These are phyloP conservation scores for Petunia axillaris DNA, from an alignment of 257 asterid species.

Conservation along the genomic window DNA sequence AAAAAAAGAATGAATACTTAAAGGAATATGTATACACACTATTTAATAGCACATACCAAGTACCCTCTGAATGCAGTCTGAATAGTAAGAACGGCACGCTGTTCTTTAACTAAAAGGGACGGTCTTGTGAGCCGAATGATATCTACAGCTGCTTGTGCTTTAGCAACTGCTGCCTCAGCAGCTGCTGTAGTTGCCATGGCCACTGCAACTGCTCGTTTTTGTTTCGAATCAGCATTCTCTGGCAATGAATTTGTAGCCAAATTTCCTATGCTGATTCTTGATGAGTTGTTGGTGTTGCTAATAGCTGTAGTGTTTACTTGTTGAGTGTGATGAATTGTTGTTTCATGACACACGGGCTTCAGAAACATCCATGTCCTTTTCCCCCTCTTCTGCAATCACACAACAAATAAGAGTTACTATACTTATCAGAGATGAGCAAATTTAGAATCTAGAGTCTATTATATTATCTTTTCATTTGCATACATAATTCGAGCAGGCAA, in stretches of 20 bases:
- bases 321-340: slow-evolving; percentile 60
- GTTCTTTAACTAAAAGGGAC: slow-evolving; percentile 32
- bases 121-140: slow-evolving; percentile 44
- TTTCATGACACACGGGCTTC: slow-evolving; percentile 49
- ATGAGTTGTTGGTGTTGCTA: slow-evolving; percentile 18
- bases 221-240: slow-evolving; percentile 29
- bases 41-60: slow-evolving; percentile 51
- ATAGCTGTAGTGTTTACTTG: slow-evolving; percentile 11
- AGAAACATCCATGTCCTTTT: slow-evolving; percentile 75
- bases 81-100: slow-evolving; percentile 55
- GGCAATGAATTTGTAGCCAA: slow-evolving; percentile 27
- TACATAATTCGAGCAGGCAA: background rate
- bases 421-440: no score
- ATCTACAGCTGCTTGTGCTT: slow-evolving; percentile 61
- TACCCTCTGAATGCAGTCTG: slow-evolving; percentile 83
- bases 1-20: background rate
- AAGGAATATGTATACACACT: background rate
- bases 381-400: slow-evolving; percentile 55
- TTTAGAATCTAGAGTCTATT: no score
- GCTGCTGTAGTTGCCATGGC: slow-evolving; percentile 54
- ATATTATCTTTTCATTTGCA: background rate
- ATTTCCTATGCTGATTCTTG: slow-evolving; percentile 24
- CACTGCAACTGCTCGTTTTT: slow-evolving; percentile 42
- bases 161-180: slow-evolving; percentile 57
- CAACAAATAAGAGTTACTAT: background rate